phyloP scores from a whole-genome alignment of 164 flowering plant genomes.

The Hamamelis virginiana region DNA sequence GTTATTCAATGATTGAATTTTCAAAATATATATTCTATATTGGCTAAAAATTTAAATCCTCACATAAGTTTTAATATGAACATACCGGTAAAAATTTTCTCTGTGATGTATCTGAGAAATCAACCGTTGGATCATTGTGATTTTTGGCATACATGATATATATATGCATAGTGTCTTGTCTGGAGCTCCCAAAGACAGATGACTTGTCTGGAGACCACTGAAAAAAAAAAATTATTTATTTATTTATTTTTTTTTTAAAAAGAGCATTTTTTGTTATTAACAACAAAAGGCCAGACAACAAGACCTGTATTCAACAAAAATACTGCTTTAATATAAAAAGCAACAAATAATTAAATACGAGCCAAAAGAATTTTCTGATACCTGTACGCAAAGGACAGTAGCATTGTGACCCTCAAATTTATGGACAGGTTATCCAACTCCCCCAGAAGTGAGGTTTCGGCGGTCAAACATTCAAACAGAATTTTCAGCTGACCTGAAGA shows the following conservation, averaged over 20 bases:
- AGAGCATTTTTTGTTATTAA: not conserved
- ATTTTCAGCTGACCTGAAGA: conserved; percentile 89
- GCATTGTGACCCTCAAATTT: conserved; percentile 86
- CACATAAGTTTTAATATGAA: too few species aligned
- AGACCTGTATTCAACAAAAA: not conserved
- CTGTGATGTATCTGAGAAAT: too few species aligned
- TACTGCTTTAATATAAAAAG: not conserved
- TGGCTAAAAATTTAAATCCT: too few species aligned
- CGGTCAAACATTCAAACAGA: conserved; percentile 90
- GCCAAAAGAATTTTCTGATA: not conserved
- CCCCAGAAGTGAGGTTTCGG: conserved; percentile 70
- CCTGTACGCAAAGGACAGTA: conserved; percentile 94
- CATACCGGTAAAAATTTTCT: too few species aligned
- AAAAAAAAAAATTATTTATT: too few species aligned
- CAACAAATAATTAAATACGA: not conserved
- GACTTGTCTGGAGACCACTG: conserved; percentile 30
- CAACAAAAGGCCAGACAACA: too few species aligned
- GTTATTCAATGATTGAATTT: too few species aligned
- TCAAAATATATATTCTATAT: too few species aligned
- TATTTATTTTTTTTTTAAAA: too few species aligned
- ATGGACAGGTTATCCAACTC: conserved; percentile 75
- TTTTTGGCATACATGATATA: too few species aligned
- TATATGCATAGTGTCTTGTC: too few species aligned
- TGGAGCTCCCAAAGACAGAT: conserved; percentile 41
- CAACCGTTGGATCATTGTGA: too few species aligned